Conservation (phyloP, 495 filamentous ascomycete species). For the Penicillium fimorum region DNA sequence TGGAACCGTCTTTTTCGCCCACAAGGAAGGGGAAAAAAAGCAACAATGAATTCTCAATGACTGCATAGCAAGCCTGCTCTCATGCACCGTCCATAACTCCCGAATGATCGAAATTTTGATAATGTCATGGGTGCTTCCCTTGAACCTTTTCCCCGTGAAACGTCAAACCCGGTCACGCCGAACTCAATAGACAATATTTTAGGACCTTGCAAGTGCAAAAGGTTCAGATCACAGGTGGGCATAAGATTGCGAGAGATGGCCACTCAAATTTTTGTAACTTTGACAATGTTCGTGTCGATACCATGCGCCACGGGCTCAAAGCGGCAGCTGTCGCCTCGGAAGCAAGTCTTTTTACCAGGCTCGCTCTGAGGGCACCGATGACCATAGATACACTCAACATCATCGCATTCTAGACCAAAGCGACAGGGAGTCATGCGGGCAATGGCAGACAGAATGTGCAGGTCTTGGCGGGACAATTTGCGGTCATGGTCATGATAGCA, state of each 20-base stretch:
- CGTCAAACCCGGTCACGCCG: slow-evolving; percentile 12
- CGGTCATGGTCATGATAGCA: slow-evolving; percentile 78
- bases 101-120: slow-evolving; percentile 9
- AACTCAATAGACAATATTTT: slow-evolving; percentile 8
- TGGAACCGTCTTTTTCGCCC: slow-evolving; percentile 3
- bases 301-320: slow-evolving; percentile 50
- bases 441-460: slow-evolving; percentile 64
- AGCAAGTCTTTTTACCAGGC: slow-evolving; percentile 50
- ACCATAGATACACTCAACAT: slow-evolving; percentile 79
- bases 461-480: slow-evolving; percentile 64
- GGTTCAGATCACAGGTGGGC: slow-evolving; percentile 6
- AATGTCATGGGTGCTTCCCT: slow-evolving; percentile 8
- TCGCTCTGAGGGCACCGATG: slow-evolving; percentile 58
- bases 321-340: slow-evolving; percentile 51
- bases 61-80: slow-evolving; percentile 7
- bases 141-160: slow-evolving; percentile 5
- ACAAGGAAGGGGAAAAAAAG: neutral
- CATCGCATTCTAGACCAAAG: slow-evolving; percentile 70
- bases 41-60: slow-evolving; percentile 1
- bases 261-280: slow-evolving; percentile 49
- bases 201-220: neutral
- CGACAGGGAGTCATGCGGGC: slow-evolving; percentile 78
- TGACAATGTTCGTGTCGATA: slow-evolving; percentile 53
- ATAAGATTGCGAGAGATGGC: neutral
- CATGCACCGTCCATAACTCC: slow-evolving; percentile 12